These are phyloP conservation scores for Pterocarpus macrocarpus DNA, from an alignment of 306 rosid species.

Conservation along the genomic window DNA sequence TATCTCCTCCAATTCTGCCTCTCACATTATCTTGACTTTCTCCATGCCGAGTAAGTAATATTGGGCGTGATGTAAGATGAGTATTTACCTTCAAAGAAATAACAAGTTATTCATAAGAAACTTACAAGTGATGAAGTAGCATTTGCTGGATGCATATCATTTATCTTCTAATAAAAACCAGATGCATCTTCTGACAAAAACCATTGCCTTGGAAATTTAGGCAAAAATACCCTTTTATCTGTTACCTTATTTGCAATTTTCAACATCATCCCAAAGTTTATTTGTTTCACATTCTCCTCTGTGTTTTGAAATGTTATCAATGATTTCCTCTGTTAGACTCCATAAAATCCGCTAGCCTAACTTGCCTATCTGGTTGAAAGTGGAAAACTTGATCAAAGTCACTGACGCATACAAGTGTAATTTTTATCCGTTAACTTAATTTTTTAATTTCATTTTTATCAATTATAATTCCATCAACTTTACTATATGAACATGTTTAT, in stretches of 20 bases:
- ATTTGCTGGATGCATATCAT: conserved; percentile 24
- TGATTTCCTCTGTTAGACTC: no score
- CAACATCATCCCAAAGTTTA: background rate
- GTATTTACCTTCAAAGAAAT: conserved; percentile 80
- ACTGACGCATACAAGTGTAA: no score
- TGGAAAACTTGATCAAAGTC: no score
- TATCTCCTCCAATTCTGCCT: conserved; percentile 97
- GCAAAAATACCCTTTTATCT: background rate
- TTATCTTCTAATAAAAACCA: conserved; percentile 8
- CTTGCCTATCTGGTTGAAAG: no score
- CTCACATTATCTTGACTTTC: conserved; percentile 96
- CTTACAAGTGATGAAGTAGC: conserved; percentile 23
- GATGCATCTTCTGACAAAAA: background rate
- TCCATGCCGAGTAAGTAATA: conserved; percentile 96
- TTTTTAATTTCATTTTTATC: no score
- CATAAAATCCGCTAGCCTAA: no score
- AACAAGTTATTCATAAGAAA: conserved; percentile 22
- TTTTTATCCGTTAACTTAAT: no score
- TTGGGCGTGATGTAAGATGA: conserved; percentile 96
- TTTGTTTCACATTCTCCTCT: no score
- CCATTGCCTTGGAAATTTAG: background rate
- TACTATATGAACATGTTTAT: background rate
- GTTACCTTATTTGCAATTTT: background rate
- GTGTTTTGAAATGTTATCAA: no score
- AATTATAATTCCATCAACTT: background rate